Percentiles rank a stretch among this genome's conserved stretches.
phyloP scores from a whole-genome alignment of 2,329 filamentous ascomycete species.

The Colletotrichum eremochloae region DNA sequence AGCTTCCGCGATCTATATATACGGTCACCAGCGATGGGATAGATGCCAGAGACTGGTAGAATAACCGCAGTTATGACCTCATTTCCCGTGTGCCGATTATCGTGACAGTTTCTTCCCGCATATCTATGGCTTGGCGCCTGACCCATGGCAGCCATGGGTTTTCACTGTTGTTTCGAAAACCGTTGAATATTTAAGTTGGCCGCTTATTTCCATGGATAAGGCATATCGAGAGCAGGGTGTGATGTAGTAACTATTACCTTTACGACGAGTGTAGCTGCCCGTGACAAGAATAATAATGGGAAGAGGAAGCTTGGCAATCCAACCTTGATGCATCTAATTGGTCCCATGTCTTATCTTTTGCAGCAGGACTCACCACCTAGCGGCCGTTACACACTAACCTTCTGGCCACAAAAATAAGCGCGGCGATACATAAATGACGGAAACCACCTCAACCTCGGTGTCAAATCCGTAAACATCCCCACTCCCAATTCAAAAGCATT shows the following conservation, averaged over 20 bases:
- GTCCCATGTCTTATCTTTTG: neutral
- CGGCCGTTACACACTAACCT: neutral
- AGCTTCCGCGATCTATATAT: too few species aligned
- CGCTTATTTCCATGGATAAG: neutral
- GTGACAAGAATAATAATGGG: neutral
- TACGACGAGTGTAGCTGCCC: too few species aligned
- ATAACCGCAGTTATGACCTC: too few species aligned
- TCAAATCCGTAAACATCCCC: too few species aligned
- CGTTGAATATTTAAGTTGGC: too few species aligned
- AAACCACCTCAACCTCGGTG: neutral
- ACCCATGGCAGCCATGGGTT: neutral
- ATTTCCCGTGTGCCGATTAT: too few species aligned
- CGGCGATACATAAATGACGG: neutral
- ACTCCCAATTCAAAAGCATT: neutral
- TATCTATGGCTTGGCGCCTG: neutral
- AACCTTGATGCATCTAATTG: neutral
- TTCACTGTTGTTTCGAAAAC: neutral
- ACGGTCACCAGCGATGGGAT: too few species aligned
- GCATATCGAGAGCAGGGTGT: neutral
- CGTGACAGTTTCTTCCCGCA: neutral
- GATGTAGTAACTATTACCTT: neutral
- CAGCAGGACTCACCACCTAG: neutral
- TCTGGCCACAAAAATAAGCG: neutral
- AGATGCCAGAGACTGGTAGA: too few species aligned
- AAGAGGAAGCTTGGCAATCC: neutral